Percentiles rank a stretch among this genome's conserved stretches.
Evolutionary conservation across 805 yeast species (phyloP).

Genomic region (Schizosaccharomyces lindneri): DNA sequence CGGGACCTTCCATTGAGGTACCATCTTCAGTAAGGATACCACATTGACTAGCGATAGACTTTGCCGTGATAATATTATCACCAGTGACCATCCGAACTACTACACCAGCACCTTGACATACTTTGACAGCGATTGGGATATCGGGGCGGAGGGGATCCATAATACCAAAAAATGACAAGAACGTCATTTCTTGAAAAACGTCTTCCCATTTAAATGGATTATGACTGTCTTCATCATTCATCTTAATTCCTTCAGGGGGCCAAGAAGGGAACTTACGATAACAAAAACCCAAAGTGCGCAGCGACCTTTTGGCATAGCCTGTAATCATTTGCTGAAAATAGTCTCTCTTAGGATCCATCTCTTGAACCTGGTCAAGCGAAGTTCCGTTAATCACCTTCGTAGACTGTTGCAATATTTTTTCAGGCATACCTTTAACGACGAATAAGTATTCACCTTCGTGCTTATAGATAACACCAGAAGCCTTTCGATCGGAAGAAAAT

Average conservation of each 20-base stretch:
- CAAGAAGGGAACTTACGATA: constrained; percentile 46
- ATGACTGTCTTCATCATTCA: constrained; percentile 8
- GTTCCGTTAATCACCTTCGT: constrained; percentile 11
- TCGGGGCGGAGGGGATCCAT: constrained; percentile 86
- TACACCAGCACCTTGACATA: constrained; percentile 79
- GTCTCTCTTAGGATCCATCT: constrained; percentile 3
- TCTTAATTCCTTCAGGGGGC: constrained; percentile 35
- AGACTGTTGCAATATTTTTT: constrained; percentile 46
- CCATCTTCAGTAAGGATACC: constrained; percentile 36
- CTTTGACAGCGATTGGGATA: constrained; percentile 65
- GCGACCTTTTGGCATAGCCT: constrained; percentile 47
- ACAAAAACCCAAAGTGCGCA: constrained; percentile 72
- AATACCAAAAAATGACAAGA: constrained; percentile 69
- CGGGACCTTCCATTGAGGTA: constrained; percentile 81
- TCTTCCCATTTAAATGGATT: constrained; percentile 7
- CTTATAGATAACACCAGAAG: constrained; percentile 60
- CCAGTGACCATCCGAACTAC: constrained; percentile 96
- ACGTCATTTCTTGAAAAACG: constrained; percentile 16
- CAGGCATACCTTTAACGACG: constrained; percentile 84
- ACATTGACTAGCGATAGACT: constrained; percentile 69
- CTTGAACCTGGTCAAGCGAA: background rate
- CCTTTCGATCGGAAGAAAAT: constrained; percentile 76
- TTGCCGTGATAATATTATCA: constrained; percentile 76
- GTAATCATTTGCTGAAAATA: constrained; percentile 22
- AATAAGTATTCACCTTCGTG: constrained; percentile 25